A percentile compares a stretch with the other conserved stretches of the same genome.
phyloP scores from a whole-genome alignment of 208 protist species.

The Plasmodiophora brassicae region DNA sequence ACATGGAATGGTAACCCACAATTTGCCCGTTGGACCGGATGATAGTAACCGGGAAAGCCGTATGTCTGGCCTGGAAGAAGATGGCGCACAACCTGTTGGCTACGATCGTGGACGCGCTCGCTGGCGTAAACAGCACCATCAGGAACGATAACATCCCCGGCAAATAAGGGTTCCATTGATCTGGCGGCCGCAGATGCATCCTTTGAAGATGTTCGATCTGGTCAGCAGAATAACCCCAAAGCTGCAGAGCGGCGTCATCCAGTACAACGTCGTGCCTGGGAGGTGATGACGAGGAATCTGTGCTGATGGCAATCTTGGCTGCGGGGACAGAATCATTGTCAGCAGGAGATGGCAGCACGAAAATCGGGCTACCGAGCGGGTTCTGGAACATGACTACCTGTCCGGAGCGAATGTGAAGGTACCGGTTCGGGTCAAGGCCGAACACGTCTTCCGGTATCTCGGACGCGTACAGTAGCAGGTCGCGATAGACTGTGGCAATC shows the following conservation, averaged over 20 bases:
- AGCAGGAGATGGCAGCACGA: not conserved
- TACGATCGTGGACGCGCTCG: not conserved
- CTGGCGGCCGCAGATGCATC: not conserved
- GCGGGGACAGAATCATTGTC: not conserved
- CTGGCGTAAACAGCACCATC: not conserved
- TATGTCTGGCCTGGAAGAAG: not conserved
- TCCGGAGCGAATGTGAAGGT: not conserved
- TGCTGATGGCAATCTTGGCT: not conserved
- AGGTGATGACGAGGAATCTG: not conserved
- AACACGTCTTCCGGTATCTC: not conserved
- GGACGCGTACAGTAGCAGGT: not conserved
- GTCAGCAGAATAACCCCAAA: not conserved
- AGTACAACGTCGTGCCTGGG: not conserved
- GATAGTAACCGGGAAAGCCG: not conserved
- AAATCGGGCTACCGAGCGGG: not conserved
- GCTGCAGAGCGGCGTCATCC: not conserved
- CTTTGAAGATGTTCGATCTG: not conserved
- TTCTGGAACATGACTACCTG: not conserved
- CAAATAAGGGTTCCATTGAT: too few relatives aligned
- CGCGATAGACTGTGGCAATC: not conserved
- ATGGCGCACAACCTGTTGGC: not conserved
- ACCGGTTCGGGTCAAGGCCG: slow-evolving; percentile 1
- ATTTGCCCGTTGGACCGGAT: not conserved
- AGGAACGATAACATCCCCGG: not conserved
- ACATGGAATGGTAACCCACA: not conserved